These are phyloP conservation scores for Creolimax fragrantissima DNA, from an alignment of 78 protist genomes.

Conservation along the genomic window DNA sequence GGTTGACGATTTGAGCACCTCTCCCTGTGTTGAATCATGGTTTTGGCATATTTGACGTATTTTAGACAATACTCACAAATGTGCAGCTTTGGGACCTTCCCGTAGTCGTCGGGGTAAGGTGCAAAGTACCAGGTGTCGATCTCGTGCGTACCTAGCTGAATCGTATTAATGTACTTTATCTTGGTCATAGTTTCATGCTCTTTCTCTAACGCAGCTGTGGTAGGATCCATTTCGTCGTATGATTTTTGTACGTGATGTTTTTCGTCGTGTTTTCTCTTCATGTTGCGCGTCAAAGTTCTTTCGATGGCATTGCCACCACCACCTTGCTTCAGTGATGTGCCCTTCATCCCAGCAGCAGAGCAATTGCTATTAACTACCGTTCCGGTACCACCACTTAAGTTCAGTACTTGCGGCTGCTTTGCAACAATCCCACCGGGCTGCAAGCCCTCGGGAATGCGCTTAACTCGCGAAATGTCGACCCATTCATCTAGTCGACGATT, in stretches of 20 bases:
- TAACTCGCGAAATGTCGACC: not conserved
- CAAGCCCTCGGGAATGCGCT: not conserved
- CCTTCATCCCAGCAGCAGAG: not conserved
- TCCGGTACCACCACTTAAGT: not conserved
- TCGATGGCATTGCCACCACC: not conserved
- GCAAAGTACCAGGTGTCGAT: conserved; percentile 91
- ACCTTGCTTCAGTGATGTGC: too few relatives aligned
- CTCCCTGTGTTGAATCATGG: conserved; percentile 4
- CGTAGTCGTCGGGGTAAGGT: conserved; percentile 85
- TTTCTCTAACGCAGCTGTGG: conserved; percentile 9
- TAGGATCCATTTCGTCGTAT: conserved; percentile 12
- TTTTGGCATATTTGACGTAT: conserved; percentile 60
- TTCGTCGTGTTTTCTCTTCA: conserved; percentile 54
- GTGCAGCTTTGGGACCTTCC: conserved; percentile 26
- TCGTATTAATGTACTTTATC: conserved; percentile 28
- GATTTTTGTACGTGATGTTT: conserved; percentile 78
- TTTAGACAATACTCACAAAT: conserved; percentile 86
- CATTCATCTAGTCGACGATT: conserved; percentile 29
- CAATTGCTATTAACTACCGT: not conserved
- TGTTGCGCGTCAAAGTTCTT: not conserved
- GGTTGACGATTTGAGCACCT: conserved; percentile 43
- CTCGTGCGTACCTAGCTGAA: conserved; percentile 63
- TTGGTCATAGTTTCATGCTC: conserved; percentile 58
- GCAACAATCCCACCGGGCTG: not conserved
- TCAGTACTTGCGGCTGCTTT: not conserved